phyloP scores from a whole-genome alignment of 2,329 filamentous ascomycete genomes.

The Fusarium lyarnte region DNA sequence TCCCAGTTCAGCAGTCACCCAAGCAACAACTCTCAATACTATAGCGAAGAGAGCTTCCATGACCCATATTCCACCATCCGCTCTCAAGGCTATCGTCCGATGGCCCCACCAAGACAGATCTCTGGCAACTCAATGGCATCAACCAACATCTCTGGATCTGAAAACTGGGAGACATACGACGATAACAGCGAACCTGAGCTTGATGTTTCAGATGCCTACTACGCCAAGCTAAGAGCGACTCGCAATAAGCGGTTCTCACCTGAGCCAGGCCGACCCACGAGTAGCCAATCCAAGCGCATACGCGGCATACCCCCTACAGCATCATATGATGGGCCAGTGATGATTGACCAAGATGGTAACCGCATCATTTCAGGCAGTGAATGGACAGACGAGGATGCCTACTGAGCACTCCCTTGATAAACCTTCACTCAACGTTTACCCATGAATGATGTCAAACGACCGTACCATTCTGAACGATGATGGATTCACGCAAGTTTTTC shows the following conservation, averaged over 20 bases:
- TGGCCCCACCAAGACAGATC: constrained; percentile 67
- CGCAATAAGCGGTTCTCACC: constrained; percentile 71
- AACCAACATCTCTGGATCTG: constrained; percentile 81
- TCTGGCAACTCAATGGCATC: constrained; percentile 74
- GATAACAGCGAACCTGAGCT: constrained; percentile 80
- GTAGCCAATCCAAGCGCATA: constrained; percentile 62
- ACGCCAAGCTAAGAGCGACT: constrained; percentile 77
- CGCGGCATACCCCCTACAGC: constrained; percentile 62
- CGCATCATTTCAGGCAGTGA: constrained; percentile 71
- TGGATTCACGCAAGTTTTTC: constrained; percentile 42
- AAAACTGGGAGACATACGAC: constrained; percentile 98
- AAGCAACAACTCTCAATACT: constrained; percentile 40
- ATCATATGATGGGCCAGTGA: constrained; percentile 57
- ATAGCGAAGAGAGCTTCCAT: constrained; percentile 50
- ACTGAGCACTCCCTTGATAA: constrained; percentile 47
- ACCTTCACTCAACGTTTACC: neutral
- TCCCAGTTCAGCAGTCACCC: constrained; percentile 44
- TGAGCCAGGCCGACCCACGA: constrained; percentile 54
- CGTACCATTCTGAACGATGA: constrained; percentile 37
- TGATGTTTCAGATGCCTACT: constrained; percentile 82
- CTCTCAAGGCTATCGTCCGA: constrained; percentile 53
- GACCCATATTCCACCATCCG: constrained; percentile 56
- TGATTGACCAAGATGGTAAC: constrained; percentile 68
- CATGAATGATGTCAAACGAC: constrained; percentile 38
- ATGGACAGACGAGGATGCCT: constrained; percentile 73